A percentile compares a stretch with the other conserved stretches of the same genome.
These are phyloP conservation scores for Globisporangium paroecandrum DNA, from an alignment of 352 stramenopile genomes.

Conservation along the genomic window DNA sequence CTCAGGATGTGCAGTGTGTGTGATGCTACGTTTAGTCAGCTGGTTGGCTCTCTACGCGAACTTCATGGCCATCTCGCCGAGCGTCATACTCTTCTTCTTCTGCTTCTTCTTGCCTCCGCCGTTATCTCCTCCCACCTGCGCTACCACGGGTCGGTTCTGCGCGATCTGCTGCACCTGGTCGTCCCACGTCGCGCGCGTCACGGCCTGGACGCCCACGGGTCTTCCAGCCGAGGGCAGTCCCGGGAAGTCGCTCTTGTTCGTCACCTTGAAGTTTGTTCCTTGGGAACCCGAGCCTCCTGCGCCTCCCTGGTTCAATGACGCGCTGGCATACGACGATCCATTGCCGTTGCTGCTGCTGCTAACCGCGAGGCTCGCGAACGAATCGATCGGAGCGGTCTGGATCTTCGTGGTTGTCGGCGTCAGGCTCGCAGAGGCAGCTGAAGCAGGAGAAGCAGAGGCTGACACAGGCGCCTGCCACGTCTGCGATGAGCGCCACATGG, in stretches of 20 bases:
- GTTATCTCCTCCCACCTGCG: conserved; percentile 14
- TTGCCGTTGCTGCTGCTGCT: conserved; percentile 10
- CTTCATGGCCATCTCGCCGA: conserved; percentile 79
- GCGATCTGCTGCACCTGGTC: conserved; percentile 72
- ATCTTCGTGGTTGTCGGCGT: conserved; percentile 60
- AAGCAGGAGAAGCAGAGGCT: conserved; percentile 11
- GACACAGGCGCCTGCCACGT: conserved; percentile 46
- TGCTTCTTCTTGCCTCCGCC: conserved; percentile 61
- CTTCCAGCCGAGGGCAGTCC: conserved; percentile 56
- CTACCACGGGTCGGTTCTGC: conserved; percentile 40
- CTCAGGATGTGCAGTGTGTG: not conserved
- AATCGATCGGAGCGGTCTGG: conserved; percentile 46
- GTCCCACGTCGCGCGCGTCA: conserved; percentile 81
- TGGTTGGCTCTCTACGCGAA: conserved; percentile 42
- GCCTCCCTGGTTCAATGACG: conserved; percentile 30
- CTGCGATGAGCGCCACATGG: conserved; percentile 47
- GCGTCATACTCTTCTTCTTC: conserved; percentile 83
- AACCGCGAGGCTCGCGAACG: conserved; percentile 47
- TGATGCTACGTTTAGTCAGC: too few relatives aligned
- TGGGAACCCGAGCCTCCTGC: conserved; percentile 15
- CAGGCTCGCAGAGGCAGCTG: conserved; percentile 19
- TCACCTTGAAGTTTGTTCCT: conserved; percentile 18
- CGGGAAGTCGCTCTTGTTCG: conserved; percentile 74
- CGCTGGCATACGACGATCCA: conserved; percentile 31
- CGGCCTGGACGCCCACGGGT: conserved; percentile 61